A percentile compares a stretch with the other conserved stretches of the same genome.
These are phyloP conservation scores for Papiliotrema fonsecae DNA, from an alignment of 1,284 basidiomycete species.

Conservation along the genomic window DNA sequence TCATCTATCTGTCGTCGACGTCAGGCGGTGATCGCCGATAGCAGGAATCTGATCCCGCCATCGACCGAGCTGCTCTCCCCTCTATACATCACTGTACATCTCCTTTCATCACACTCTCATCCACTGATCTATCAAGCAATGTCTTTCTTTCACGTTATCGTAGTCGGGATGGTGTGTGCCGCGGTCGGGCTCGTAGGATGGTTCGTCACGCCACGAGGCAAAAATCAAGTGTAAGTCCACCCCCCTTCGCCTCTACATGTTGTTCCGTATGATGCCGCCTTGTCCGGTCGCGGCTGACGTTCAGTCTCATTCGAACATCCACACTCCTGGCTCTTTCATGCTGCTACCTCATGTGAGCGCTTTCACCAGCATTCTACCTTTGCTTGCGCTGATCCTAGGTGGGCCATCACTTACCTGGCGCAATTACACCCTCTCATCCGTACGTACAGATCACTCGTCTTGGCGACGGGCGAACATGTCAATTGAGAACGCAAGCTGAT, in stretches of 20 bases:
- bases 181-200: constrained; percentile 64
- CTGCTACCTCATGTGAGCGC: constrained; percentile 71
- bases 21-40: no score
- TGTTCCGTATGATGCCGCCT: background rate
- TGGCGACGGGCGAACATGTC: no score
- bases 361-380: background rate
- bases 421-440: constrained; percentile 84
- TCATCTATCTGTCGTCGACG: no score
- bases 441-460: constrained; percentile 42
- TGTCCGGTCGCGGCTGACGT: background rate
- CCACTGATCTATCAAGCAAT: constrained; percentile 13
- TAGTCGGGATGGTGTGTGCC: constrained; percentile 36
- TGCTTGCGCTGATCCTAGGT: constrained; percentile 45
- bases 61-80: no score
- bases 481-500: no score
- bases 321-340: constrained; percentile 68
- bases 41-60: background rate
- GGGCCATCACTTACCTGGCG: constrained; percentile 88
- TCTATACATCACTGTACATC: background rate
- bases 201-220: constrained; percentile 72
- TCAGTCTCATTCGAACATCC: constrained; percentile 72
- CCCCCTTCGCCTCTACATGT: background rate
- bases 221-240: constrained; percentile 73
- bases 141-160: constrained; percentile 38
- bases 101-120: background rate